Base-by-base conservation (phyloP, 768 basidiomycete species). In the Mycena leptocephala region DNA sequence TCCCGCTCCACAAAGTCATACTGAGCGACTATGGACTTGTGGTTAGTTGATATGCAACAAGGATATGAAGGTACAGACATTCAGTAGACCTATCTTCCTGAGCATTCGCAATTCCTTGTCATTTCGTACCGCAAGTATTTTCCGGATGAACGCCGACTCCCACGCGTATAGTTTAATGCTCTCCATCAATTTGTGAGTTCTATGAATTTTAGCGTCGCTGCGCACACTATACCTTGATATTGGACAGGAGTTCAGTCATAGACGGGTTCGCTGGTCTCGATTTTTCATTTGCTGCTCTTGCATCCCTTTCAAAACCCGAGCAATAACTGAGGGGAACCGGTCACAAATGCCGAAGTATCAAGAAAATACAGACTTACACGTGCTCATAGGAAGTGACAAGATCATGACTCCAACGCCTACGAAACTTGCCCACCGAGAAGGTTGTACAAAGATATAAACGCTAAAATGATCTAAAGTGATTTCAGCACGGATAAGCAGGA, bases 241-340 rank as follows among this genome's bases (percentile, higher is more conserved):
- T 99, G 72, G 92, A 90, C 7, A 99, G 87, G n/a, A 99, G 88
- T 85, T 99, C 97, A 78, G 92, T 97, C 97, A 99, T 98, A 97
- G 85, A 51, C 94, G 87, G 10, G 95, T 96, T 37, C 96, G 90
- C 79, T 91, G 89, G 81, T 97, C 97, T 74, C 96, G 91, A 84
- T 95, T 96, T 84, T 96, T 97, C 98, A 99, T 99, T 83, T 99
- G 97, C 79, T 92, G 80, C 77, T 95, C 91, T 81, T 98, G 96
- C 88, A 98, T 92, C 46, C 83, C 87, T 82, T 96, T 96, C 64
- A 95, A 81, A 65, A 90, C 85, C 6, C 91, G 81, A 1, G 97
- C 96, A 71, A 97, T 93, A 53, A 87, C 88, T 88, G 55, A 22
- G 4, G 1, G 61, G 4, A 71, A 33, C 10, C 0, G 1, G 48